phyloP scores from a whole-genome alignment of 2,329 filamentous ascomycete genomes.

The Penicillium palitans region DNA sequence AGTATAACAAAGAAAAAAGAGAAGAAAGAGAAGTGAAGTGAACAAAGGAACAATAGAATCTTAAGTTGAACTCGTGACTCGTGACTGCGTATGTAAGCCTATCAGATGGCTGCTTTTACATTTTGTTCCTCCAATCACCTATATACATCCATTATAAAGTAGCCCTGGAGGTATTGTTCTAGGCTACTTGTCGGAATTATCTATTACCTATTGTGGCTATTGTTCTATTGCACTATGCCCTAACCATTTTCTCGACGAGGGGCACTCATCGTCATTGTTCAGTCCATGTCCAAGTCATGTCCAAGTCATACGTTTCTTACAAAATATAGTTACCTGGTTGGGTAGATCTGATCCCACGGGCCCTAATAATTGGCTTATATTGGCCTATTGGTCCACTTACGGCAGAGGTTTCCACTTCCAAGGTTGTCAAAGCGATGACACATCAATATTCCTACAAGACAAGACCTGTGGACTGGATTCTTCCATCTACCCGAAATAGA shows the following conservation, averaged over 20 bases:
- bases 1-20: not conserved
- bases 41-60: not conserved
- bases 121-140: too few relatives aligned
- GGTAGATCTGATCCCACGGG: not conserved
- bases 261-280: not conserved
- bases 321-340: not conserved
- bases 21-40: not conserved
- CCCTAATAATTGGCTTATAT: not conserved
- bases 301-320: not conserved
- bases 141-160: too few relatives aligned
- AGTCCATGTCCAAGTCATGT: too few relatives aligned
- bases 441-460: not conserved
- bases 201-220: not conserved
- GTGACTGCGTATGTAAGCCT: constrained; percentile 8
- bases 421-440: not conserved
- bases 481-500: not conserved
- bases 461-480: not conserved
- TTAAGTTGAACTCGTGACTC: not conserved
- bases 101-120: not conserved
- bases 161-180: too few relatives aligned
- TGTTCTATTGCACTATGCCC: not conserved
- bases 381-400: not conserved
- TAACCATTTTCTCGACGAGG: not conserved
- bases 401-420: not conserved
- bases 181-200: not conserved